Conservation (phyloP, 1,284 basidiomycete genomes). For the Irpex rosettiformis region DNA sequence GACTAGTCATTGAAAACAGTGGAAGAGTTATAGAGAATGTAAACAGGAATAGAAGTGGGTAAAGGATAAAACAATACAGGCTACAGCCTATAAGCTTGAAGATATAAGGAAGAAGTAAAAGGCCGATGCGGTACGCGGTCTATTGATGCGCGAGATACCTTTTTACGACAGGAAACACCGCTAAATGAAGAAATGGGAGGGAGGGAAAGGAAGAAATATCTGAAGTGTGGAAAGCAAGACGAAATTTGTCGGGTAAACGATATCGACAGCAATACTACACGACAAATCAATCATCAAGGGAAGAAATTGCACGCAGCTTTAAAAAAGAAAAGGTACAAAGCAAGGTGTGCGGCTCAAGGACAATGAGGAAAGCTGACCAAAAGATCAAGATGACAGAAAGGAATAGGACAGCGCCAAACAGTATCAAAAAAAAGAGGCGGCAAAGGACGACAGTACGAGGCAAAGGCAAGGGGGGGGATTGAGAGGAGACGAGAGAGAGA, state of each 20-base stretch:
- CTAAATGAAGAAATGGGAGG: not conserved
- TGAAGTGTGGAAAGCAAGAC: not conserved
- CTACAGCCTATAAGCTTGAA: not conserved
- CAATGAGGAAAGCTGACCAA: too few relatives aligned
- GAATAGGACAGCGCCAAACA: not conserved
- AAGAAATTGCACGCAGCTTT: too few relatives aligned
- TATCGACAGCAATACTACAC: not conserved
- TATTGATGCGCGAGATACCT: not conserved
- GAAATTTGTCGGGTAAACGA: not conserved
- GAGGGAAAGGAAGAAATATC: not conserved
- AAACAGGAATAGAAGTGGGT: too few relatives aligned
- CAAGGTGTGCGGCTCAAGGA: not conserved
- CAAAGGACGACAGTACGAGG: not conserved
- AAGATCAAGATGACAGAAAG: not conserved
- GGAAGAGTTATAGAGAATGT: too few relatives aligned
- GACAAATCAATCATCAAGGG: not conserved
- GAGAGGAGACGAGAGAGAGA: not conserved
- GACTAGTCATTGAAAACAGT: too few relatives aligned
- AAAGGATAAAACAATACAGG: too few relatives aligned
- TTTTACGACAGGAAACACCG: not conserved
- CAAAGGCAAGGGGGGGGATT: not conserved
- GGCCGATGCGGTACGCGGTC: conserved; percentile 13
- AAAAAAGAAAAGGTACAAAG: not conserved
- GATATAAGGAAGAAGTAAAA: conserved; percentile 13
- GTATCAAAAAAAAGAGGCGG: not conserved